phyloP scores from a whole-genome alignment of 371 early-diverging fungal species.

The Nematocida ironsii region DNA sequence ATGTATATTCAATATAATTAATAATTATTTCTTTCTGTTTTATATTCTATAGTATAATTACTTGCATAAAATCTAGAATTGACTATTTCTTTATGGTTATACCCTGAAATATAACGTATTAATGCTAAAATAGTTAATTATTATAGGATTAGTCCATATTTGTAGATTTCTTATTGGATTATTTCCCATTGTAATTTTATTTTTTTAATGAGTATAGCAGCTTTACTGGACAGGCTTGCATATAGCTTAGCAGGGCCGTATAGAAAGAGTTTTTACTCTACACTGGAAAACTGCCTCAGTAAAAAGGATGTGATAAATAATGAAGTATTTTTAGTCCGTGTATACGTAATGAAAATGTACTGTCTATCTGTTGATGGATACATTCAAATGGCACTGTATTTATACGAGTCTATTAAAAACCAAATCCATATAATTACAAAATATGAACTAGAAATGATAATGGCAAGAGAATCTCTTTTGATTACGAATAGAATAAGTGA shows the following conservation, averaged over 20 bases:
- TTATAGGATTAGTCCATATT: too few relatives aligned
- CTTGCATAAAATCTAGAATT: too few relatives aligned
- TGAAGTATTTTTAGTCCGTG: neutral
- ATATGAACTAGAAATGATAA: neutral
- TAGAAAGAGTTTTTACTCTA: conserved; percentile 23
- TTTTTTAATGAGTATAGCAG: neutral
- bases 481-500: neutral
- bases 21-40: too few relatives aligned
- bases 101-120: too few relatives aligned
- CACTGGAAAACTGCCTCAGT: neutral
- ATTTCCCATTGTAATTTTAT: neutral
- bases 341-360: conserved; percentile 28
- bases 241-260: conserved; percentile 16
- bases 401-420: neutral
- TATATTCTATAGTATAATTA: too few relatives aligned
- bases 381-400: neutral
- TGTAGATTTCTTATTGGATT: too few relatives aligned
- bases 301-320: conserved; percentile 5
- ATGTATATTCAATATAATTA: too few relatives aligned
- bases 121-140: too few relatives aligned
- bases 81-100: too few relatives aligned
- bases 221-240: conserved; percentile 17
- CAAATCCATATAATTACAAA: neutral
- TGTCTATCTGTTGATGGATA: conserved; percentile 25
- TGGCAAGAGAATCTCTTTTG: neutral